Conservation (phyloP, 768 basidiomycete species). For the Termitomyces sp. region DNA sequence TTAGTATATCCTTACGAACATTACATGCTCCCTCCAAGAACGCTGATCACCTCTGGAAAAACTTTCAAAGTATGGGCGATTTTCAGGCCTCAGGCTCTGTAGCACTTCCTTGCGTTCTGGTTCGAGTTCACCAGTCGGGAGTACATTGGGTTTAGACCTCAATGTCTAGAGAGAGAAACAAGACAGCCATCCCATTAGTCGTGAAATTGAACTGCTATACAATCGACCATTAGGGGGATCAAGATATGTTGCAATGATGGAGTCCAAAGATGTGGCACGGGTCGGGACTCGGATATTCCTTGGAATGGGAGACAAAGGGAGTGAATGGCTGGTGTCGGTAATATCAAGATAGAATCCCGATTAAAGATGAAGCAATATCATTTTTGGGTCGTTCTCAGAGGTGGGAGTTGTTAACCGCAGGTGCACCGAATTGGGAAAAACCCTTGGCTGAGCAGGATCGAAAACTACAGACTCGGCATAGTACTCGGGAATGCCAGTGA, state of each 20-base stretch:
- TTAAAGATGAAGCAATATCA: conserved; percentile 12
- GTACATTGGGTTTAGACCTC: conserved; percentile 2
- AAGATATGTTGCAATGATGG: not conserved
- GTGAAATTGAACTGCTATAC: not conserved
- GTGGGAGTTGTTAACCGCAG: not conserved
- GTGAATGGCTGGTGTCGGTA: conserved; percentile 9
- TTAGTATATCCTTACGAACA: not conserved
- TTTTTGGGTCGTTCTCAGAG: conserved; percentile 3
- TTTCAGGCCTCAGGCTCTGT: conserved; percentile 10
- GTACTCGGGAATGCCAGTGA: not conserved
- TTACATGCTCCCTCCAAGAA: not conserved
- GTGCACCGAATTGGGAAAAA: not conserved
- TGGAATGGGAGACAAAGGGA: conserved; percentile 11
- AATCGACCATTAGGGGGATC: not conserved
- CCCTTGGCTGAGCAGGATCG: not conserved
- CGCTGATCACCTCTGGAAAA: not conserved
- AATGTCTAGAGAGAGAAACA: conserved; percentile 8
- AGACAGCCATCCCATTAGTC: not conserved
- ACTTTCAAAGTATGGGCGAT: conserved; percentile 7
- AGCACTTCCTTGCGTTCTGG: conserved; percentile 4
- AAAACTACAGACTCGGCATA: not conserved
- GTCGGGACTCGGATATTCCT: conserved; percentile 12
- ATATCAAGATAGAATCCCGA: conserved; percentile 11
- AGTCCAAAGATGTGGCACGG: not conserved
- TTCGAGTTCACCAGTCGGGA: conserved; percentile 5